A percentile compares a stretch with the other conserved stretches of the same genome.
These are phyloP conservation scores for Perilla frutescens DNA, from an alignment of 257 asterid genomes.

Conservation along the genomic window DNA sequence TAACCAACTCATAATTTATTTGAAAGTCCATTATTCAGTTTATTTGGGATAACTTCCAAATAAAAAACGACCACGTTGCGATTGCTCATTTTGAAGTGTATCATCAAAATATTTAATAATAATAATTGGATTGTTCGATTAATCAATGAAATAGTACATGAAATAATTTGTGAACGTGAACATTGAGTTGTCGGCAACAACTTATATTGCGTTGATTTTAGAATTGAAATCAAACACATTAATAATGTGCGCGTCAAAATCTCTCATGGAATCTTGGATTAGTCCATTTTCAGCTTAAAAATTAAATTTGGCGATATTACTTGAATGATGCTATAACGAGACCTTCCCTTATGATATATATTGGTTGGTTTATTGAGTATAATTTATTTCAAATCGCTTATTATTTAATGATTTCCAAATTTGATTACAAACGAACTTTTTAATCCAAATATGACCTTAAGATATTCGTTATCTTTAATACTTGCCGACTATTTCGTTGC, in stretches of 20 bases:
- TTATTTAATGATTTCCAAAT: no score
- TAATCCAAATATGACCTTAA: no score
- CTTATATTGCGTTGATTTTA: neutral
- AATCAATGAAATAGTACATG: neutral
- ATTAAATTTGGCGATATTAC: neutral
- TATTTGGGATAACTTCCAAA: neutral
- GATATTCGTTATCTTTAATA: no score
- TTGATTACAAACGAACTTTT: no score
- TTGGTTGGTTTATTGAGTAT: no score
- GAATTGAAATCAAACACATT: neutral
- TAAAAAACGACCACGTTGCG: neutral
- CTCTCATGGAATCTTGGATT: neutral
- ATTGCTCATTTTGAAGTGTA: neutral
- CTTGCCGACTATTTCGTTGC: no score
- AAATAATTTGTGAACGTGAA: neutral
- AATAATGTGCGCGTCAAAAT: neutral
- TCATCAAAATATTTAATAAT: neutral
- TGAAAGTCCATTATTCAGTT: no score
- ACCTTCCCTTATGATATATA: no score
- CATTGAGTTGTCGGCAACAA: conserved; percentile 11
- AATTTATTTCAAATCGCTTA: no score
- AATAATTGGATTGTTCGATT: neutral
- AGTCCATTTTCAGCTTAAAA: neutral
- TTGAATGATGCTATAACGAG: neutral
- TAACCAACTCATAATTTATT: no score